phyloP scores from a whole-genome alignment of 257 asterid species.

The Forsythia viridissima region DNA sequence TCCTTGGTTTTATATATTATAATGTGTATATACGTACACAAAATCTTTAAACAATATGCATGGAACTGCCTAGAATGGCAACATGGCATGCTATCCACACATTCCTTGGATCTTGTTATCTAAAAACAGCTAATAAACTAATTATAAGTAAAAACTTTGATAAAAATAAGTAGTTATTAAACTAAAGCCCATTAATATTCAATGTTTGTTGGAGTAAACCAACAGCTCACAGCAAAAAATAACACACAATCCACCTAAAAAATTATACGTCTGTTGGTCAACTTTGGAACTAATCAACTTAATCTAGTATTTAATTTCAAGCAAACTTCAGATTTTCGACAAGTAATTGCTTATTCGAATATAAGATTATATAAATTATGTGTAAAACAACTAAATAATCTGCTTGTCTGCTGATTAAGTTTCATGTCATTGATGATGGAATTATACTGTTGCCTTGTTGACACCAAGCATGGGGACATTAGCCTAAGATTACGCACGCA shows the following conservation, averaged over 20 bases:
- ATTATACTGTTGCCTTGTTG: conserved; percentile 17
- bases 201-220: conserved; percentile 2
- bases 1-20: background rate
- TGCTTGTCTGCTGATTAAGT: background rate
- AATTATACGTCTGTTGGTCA: conserved; percentile 3
- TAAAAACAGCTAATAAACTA: background rate
- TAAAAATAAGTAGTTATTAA: background rate
- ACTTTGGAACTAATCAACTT: background rate
- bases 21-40: background rate
- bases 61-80: background rate
- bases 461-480: conserved; percentile 21
- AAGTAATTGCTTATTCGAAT: conserved; percentile 15
- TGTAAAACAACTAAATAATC: background rate
- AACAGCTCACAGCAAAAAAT: background rate
- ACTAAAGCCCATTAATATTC: background rate
- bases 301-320: background rate
- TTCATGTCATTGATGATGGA: background rate
- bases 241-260: conserved; percentile 1
- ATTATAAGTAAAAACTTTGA: background rate
- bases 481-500: conserved; percentile 7
- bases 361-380: background rate
- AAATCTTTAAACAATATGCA: background rate
- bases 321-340: conserved; percentile 2
- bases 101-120: background rate
- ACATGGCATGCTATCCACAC: background rate